phyloP scores from a whole-genome alignment of 495 filamentous ascomycete species.

The Emericellopsis terricola region DNA sequence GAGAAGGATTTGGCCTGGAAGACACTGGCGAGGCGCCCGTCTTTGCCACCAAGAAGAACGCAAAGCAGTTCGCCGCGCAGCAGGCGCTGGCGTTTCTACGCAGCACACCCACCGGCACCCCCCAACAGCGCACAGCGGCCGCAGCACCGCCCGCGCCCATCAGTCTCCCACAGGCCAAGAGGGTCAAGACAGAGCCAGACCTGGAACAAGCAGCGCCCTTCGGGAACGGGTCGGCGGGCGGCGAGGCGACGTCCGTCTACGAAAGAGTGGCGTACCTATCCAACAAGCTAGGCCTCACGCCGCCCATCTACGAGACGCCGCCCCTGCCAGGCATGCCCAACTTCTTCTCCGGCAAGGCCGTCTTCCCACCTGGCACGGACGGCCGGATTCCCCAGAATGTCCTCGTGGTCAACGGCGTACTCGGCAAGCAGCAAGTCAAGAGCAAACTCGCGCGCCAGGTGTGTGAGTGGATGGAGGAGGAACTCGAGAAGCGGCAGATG shows the following conservation, averaged over 20 bases:
- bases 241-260: slow-evolving; percentile 3
- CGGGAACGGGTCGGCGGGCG: background rate
- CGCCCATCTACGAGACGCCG: slow-evolving; percentile 6
- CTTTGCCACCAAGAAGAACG: slow-evolving; percentile 6
- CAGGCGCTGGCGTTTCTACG: slow-evolving; percentile 1
- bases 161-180: background rate
- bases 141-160: no score
- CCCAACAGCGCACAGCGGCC: background rate
- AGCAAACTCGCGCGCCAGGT: slow-evolving; percentile 15
- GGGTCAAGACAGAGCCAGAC: background rate
- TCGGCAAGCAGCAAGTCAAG: slow-evolving; percentile 9
- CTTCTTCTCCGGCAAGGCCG: slow-evolving; percentile 7
- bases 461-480: slow-evolving; percentile 6
- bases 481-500: slow-evolving; percentile 5
- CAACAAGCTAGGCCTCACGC: slow-evolving; percentile 4
- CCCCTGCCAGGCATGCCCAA: background rate
- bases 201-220: background rate
- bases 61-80: background rate
- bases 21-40: slow-evolving; percentile 5
- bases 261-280: slow-evolving; percentile 7
- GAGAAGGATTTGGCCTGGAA: slow-evolving; percentile 5
- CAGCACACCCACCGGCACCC: slow-evolving; percentile 3
- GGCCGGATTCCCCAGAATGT: slow-evolving; percentile 7
- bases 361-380: slow-evolving; percentile 6
- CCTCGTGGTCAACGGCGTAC: slow-evolving; percentile 9